Conservation (phyloP, 2,329 filamentous ascomycete genomes). For the Curvularia lunata region DNA sequence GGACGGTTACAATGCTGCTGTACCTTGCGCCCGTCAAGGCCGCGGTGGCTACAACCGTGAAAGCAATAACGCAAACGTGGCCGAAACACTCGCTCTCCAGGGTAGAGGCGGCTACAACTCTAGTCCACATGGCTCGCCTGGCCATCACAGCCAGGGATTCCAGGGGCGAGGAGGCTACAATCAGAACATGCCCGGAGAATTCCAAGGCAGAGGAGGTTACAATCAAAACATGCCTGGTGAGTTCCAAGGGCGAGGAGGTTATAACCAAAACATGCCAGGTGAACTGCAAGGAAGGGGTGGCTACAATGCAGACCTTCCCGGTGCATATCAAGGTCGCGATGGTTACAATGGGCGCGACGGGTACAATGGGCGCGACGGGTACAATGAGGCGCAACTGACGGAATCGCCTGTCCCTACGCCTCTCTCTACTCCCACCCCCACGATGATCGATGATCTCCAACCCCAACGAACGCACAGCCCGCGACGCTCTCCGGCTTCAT, state of each 20-base stretch:
- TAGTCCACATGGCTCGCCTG: slow-evolving; percentile 26
- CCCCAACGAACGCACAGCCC: slow-evolving; percentile 41
- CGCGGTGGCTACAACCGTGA: slow-evolving; percentile 41
- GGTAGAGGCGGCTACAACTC: slow-evolving; percentile 25
- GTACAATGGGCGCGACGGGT: slow-evolving; percentile 44
- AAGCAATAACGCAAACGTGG: slow-evolving; percentile 22
- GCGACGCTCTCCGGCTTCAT: slow-evolving; percentile 37
- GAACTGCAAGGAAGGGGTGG: slow-evolving; percentile 41
- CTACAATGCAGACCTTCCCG: slow-evolving; percentile 39
- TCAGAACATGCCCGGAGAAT: slow-evolving; percentile 38
- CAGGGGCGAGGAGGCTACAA: slow-evolving; percentile 44
- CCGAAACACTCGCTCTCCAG: slow-evolving; percentile 30
- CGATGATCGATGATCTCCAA: slow-evolving; percentile 40
- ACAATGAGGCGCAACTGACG: slow-evolving; percentile 36
- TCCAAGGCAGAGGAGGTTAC: slow-evolving; percentile 43
- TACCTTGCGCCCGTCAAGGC: slow-evolving; percentile 39
- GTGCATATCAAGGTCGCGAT: slow-evolving; percentile 43
- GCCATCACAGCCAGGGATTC: slow-evolving; percentile 26
- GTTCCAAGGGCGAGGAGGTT: slow-evolving; percentile 39
- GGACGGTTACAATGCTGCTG: slow-evolving; percentile 44
- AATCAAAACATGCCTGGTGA: slow-evolving; percentile 29
- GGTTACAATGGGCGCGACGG: slow-evolving; percentile 48
- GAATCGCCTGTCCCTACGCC: slow-evolving; percentile 46
- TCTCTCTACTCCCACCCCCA: slow-evolving; percentile 28
- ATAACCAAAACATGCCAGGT: slow-evolving; percentile 40